Percentiles rank a stretch among this genome's conserved stretches.
These are phyloP conservation scores for Termitomyces eurrhizus DNA, from an alignment of 768 basidiomycete species.

Conservation along the genomic window DNA sequence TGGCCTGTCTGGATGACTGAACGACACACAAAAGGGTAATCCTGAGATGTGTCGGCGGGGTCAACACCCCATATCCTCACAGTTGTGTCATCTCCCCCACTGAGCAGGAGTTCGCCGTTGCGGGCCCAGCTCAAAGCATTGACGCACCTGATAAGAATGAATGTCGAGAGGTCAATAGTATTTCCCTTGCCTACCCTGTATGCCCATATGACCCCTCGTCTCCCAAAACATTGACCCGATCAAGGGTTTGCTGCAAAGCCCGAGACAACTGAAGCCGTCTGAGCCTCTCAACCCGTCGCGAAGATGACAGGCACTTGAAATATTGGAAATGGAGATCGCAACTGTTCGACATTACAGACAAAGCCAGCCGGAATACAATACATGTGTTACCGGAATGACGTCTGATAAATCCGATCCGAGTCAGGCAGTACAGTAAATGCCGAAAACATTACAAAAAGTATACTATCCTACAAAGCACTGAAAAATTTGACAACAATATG, in stretches of 20 bases:
- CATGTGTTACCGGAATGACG: neutral
- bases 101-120: constrained; percentile 61
- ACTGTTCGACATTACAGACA: neutral
- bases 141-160: constrained; percentile 49
- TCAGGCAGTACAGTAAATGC: neutral
- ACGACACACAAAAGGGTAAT: constrained; percentile 64
- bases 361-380: neutral
- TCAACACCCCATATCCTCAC: constrained; percentile 80
- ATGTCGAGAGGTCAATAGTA: neutral
- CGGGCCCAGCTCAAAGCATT: constrained; percentile 75
- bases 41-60: constrained; percentile 32
- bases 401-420: neutral
- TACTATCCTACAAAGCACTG: constrained; percentile 1
- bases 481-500: neutral
- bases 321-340: neutral
- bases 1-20: constrained; percentile 79
- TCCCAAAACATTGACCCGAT: constrained; percentile 75
- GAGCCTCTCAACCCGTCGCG: constrained; percentile 21
- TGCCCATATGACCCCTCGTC: constrained; percentile 50
- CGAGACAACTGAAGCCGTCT: constrained; percentile 24
- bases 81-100: constrained; percentile 72
- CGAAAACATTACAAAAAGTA: neutral
- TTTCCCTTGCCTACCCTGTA: constrained; percentile 47
- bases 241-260: constrained; percentile 32
- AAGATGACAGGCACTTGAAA: constrained; percentile 15